Percentiles rank a stretch among this genome's conserved stretches.
These are phyloP conservation scores for Rhexocercosporidium sp. DNA, from an alignment of 2,329 filamentous ascomycete species.

Conservation along the genomic window DNA sequence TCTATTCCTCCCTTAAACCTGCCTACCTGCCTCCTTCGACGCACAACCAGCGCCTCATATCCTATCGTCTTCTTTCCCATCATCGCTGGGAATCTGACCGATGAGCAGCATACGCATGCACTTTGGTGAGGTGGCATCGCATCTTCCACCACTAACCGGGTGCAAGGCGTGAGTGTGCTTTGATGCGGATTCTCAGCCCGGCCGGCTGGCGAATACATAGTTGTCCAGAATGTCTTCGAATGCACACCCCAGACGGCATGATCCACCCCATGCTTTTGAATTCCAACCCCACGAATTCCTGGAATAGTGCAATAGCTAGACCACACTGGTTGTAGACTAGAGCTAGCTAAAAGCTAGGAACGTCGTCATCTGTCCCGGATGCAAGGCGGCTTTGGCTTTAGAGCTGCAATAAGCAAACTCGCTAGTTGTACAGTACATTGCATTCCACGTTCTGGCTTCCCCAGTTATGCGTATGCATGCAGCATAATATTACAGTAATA, in stretches of 20 bases:
- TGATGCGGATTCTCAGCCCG: constrained; percentile 4
- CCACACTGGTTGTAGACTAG: not conserved
- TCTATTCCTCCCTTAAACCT: constrained; percentile 6
- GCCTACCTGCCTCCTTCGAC: constrained; percentile 7
- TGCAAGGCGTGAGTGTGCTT: not conserved
- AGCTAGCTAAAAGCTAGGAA: not conserved
- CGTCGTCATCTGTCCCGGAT: not conserved
- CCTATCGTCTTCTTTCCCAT: constrained; percentile 2
- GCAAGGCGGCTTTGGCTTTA: constrained; percentile 1
- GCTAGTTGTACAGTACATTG: constrained; percentile 1
- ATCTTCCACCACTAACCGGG: not conserved
- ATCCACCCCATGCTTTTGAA: constrained; percentile 6
- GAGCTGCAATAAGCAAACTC: not conserved
- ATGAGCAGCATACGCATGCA: constrained; percentile 1
- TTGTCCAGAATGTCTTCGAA: not conserved
- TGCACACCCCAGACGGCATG: not conserved
- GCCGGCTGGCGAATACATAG: not conserved
- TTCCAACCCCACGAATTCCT: constrained; percentile 21
- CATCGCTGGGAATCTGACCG: constrained; percentile 1
- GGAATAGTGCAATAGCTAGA: not conserved
- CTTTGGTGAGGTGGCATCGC: constrained; percentile 12
- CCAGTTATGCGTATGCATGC: not conserved
- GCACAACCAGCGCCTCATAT: not conserved
- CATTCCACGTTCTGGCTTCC: constrained; percentile 6
- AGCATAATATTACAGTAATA: not conserved